Percentiles rank a stretch among this genome's conserved stretches.
phyloP scores from a whole-genome alignment of 345 rosid genomes.

The Hypericum androsaemum region DNA sequence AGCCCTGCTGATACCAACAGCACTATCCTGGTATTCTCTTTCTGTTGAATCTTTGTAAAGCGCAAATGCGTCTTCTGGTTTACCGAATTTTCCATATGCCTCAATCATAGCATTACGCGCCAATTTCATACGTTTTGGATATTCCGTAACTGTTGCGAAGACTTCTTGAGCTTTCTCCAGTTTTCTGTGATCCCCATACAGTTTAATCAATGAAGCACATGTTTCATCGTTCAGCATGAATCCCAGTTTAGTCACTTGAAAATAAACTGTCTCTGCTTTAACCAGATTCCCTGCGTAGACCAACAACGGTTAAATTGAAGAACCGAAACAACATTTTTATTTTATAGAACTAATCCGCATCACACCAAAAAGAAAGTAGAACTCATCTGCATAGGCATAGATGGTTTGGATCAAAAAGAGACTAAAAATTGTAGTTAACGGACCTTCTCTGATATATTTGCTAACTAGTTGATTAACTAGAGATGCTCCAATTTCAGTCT shows the following conservation, averaged over 20 bases:
- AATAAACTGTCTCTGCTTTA: conserved; percentile 34
- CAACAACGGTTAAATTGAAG: neutral
- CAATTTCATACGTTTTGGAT: conserved; percentile 29
- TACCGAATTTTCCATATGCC: conserved; percentile 52
- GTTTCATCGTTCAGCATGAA: conserved; percentile 39
- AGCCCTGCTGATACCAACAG: conserved; percentile 52
- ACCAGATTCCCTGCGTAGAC: conserved; percentile 40
- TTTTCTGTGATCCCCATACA: conserved; percentile 43
- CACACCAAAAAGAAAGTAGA: neutral
- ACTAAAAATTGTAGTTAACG: neutral
- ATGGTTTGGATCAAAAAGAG: neutral
- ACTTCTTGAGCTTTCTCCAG: conserved; percentile 44
- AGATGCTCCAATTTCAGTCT: conserved; percentile 36
- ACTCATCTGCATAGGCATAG: neutral
- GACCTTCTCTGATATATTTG: conserved; percentile 53
- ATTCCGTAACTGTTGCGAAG: conserved; percentile 36
- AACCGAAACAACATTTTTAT: neutral
- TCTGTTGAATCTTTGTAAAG: conserved; percentile 43
- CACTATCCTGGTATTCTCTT: conserved; percentile 33
- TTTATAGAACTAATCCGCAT: neutral
- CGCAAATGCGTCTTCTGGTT: conserved; percentile 45
- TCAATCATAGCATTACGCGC: conserved; percentile 53
- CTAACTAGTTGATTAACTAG: conserved; percentile 38
- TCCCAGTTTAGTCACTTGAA: conserved; percentile 35
- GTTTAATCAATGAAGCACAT: conserved; percentile 40